phyloP scores from a whole-genome alignment of 257 asterid genomes.

The Solanum etuberosum region DNA sequence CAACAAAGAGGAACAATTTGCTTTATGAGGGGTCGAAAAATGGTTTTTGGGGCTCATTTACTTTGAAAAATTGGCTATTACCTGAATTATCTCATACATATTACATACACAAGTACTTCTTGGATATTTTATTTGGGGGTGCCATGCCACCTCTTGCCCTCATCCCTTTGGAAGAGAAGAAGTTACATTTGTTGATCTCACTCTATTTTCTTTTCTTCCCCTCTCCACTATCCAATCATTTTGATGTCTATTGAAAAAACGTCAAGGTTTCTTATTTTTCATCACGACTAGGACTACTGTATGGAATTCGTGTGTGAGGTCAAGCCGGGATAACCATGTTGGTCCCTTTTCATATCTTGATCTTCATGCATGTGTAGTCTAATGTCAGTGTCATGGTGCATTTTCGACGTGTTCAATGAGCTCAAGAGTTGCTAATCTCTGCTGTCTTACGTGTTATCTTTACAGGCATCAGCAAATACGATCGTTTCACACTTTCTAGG shows the following conservation, averaged over 20 bases:
- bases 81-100: neutral
- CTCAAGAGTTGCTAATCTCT: neutral
- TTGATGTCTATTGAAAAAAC: neutral
- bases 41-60: neutral
- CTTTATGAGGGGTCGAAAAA: neutral
- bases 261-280: neutral
- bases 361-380: neutral
- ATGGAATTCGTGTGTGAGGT: neutral
- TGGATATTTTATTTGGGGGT: neutral
- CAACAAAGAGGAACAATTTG: neutral
- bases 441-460: neutral
- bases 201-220: neutral
- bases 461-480: constrained; percentile 90
- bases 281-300: neutral
- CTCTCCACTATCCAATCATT: neutral
- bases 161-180: neutral
- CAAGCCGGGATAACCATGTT: neutral
- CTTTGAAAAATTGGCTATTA: neutral
- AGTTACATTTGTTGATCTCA: neutral
- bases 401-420: neutral
- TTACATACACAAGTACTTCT: neutral
- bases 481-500: constrained; percentile 90
- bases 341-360: neutral
- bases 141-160: neutral
- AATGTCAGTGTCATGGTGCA: neutral